phyloP scores from a whole-genome alignment of 257 asterid species.

The Forsythia suspensa region DNA sequence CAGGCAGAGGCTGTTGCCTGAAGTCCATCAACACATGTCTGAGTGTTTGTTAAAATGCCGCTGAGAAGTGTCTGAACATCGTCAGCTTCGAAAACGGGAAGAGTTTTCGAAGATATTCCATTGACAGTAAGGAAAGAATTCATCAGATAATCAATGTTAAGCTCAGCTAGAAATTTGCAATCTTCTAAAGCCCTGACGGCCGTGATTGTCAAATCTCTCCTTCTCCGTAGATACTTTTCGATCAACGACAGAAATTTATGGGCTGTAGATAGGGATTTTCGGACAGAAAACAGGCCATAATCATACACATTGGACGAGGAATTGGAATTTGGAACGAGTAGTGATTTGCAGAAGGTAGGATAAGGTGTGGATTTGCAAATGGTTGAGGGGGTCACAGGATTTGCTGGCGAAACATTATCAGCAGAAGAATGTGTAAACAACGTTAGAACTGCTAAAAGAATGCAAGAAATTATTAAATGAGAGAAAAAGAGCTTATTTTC shows the following conservation, averaged over 20 bases:
- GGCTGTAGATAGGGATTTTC: slow-evolving; percentile 50
- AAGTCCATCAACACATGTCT: slow-evolving; percentile 71
- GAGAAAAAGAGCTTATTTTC: not conserved
- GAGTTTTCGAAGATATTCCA: slow-evolving; percentile 29
- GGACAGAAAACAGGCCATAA: slow-evolving; percentile 58
- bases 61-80: slow-evolving; percentile 66
- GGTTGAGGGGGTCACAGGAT: slow-evolving; percentile 30
- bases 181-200: slow-evolving; percentile 70
- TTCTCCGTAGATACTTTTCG: slow-evolving; percentile 30
- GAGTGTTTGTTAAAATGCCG: slow-evolving; percentile 63
- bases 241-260: slow-evolving; percentile 48
- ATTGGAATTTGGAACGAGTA: slow-evolving; percentile 40
- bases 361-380: slow-evolving; percentile 57
- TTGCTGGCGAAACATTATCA: slow-evolving; percentile 18
- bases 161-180: slow-evolving; percentile 55
- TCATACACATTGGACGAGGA: slow-evolving; percentile 55
- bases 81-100: slow-evolving; percentile 46
- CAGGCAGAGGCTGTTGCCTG: slow-evolving; percentile 54
- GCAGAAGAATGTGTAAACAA: slow-evolving; percentile 17
- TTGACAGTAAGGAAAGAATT: slow-evolving; percentile 29
- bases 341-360: slow-evolving; percentile 52
- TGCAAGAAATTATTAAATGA: not conserved
- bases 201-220: slow-evolving; percentile 37
- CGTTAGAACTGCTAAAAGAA: slow-evolving; percentile 14
- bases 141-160: slow-evolving; percentile 51